A percentile compares a stretch with the other conserved stretches of the same genome.
Evolutionary conservation across 176 grass and related monocot genomes (phyloP).

Genomic region (Elymus sibiricus): DNA sequence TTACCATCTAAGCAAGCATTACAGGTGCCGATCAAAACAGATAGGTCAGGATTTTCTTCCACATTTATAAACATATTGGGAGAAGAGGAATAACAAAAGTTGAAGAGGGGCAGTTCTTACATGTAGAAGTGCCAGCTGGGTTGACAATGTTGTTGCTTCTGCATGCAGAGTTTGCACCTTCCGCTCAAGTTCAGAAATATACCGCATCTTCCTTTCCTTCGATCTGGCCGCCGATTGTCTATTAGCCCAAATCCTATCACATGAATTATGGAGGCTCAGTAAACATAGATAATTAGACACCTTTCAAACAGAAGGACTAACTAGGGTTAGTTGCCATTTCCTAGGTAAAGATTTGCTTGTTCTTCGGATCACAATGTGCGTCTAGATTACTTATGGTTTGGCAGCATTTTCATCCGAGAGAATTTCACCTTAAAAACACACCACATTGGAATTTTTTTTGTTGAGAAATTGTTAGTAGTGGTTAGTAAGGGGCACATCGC

Average conservation of each 20-base stretch:
- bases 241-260: conserved; percentile 41
- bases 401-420: background rate
- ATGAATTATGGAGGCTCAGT: background rate
- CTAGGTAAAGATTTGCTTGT: background rate
- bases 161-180: conserved; percentile 37
- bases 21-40: background rate
- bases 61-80: background rate
- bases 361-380: background rate
- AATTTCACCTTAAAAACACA: background rate
- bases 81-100: background rate
- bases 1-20: background rate
- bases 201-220: conserved; percentile 47
- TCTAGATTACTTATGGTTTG: background rate
- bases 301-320: background rate
- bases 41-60: background rate
- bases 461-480: background rate
- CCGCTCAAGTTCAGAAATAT: conserved; percentile 46
- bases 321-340: background rate
- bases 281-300: background rate
- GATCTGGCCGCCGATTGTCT: conserved; percentile 47
- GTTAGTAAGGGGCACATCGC: background rate
- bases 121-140: conserved; percentile 33
- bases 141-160: conserved; percentile 40
- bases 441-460: no score
- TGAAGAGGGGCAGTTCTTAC: background rate